Evolutionary conservation across 805 yeast species (phyloP).

Genomic region (Metschnikowia lachancei): DNA sequence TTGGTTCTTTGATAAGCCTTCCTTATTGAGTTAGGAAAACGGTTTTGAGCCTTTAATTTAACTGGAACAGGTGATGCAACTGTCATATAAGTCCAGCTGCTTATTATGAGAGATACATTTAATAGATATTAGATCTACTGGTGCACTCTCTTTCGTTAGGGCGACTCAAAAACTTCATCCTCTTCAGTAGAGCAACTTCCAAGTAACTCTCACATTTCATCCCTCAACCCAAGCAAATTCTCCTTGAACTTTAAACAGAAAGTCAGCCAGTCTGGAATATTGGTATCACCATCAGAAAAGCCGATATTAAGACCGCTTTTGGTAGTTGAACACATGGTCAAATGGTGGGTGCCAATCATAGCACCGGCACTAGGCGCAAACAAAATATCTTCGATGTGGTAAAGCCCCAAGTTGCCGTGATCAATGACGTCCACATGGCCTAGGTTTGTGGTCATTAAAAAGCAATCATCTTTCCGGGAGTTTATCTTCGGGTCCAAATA

Average conservation of each 20-base stretch:
- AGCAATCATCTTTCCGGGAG: slow-evolving; percentile 1
- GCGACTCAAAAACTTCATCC: too few relatives aligned
- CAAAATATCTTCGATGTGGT: slow-evolving; percentile 4
- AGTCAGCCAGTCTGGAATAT: slow-evolving; percentile 6
- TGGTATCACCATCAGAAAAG: slow-evolving; percentile 2
- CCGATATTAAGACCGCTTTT: slow-evolving; percentile 9
- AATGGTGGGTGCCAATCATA: slow-evolving; percentile 6
- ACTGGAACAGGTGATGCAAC: too few relatives aligned
- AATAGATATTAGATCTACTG: too few relatives aligned
- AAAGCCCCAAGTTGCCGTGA: neutral
- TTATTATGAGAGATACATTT: too few relatives aligned
- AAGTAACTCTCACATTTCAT: too few relatives aligned
- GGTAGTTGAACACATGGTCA: slow-evolving; percentile 6
- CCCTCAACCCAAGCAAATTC: neutral
- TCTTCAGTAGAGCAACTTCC: too few relatives aligned
- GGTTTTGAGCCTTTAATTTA: too few relatives aligned
- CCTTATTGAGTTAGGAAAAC: too few relatives aligned
- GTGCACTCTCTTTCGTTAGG: too few relatives aligned
- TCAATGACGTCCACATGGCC: slow-evolving; percentile 6
- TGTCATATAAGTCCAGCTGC: too few relatives aligned
- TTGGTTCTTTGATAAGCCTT: too few relatives aligned
- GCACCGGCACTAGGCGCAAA: slow-evolving; percentile 6
- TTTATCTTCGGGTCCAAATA: slow-evolving; percentile 1
- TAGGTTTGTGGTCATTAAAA: slow-evolving; percentile 5
- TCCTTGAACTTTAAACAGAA: neutral